A percentile compares a stretch with the other conserved stretches of the same genome.
Evolutionary conservation across 768 basidiomycete genomes (phyloP).

Genomic region (Auriscalpium microsporum): DNA sequence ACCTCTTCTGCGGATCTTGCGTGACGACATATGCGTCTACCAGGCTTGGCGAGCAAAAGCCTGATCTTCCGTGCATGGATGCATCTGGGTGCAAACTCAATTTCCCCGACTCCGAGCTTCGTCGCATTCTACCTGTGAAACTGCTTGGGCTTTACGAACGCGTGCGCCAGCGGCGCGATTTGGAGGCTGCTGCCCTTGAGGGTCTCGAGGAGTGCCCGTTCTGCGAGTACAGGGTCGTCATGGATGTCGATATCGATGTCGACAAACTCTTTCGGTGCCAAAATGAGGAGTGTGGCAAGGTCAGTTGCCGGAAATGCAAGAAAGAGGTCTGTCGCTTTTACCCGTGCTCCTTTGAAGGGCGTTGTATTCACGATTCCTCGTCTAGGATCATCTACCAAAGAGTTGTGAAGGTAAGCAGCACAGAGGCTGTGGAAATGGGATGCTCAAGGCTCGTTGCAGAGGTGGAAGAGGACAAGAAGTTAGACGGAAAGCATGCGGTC

Average conservation of each 20-base stretch:
- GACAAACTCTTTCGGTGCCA: constrained; percentile 36
- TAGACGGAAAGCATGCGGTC: constrained; percentile 68
- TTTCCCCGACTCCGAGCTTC: constrained; percentile 64
- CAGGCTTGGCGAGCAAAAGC: constrained; percentile 54
- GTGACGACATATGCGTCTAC: constrained; percentile 60
- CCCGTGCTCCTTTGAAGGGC: no score
- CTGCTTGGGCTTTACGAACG: constrained; percentile 64
- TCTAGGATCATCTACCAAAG: constrained; percentile 76
- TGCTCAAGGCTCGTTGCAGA: constrained; percentile 34
- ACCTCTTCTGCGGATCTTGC: constrained; percentile 77
- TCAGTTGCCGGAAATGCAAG: constrained; percentile 78
- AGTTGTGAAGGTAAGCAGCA: constrained; percentile 56
- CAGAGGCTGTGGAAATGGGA: background rate
- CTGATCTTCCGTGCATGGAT: constrained; percentile 74
- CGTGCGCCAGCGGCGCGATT: constrained; percentile 69
- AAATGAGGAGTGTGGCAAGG: constrained; percentile 58
- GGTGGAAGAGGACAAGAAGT: constrained; percentile 60
- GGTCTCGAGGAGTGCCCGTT: constrained; percentile 85
- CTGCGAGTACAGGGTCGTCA: constrained; percentile 72
- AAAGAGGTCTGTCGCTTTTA: constrained; percentile 40
- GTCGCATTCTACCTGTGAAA: constrained; percentile 57
- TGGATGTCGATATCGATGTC: constrained; percentile 36
- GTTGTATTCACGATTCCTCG: background rate
- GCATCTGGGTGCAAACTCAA: constrained; percentile 58
- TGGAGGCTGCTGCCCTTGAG: constrained; percentile 70